Conservation (phyloP, 371 early-diverging fungal genomes). For the Mortierella sp. region DNA sequence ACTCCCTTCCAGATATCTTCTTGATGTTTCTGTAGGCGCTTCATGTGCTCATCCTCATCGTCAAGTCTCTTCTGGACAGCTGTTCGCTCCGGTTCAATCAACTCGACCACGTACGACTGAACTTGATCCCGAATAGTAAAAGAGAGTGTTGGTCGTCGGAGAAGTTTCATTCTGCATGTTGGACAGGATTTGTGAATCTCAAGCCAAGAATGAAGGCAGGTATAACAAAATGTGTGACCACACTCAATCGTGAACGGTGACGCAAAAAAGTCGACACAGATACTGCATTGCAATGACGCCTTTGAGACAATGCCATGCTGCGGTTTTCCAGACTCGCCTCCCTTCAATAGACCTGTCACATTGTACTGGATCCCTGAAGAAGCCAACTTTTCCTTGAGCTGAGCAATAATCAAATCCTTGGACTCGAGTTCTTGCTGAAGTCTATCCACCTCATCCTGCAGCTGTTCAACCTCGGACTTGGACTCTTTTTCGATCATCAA, state of each 20-base stretch:
- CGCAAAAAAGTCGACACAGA: slow-evolving; percentile 53
- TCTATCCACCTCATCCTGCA: slow-evolving; percentile 25
- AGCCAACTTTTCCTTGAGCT: slow-evolving; percentile 17
- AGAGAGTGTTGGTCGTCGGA: slow-evolving; percentile 46
- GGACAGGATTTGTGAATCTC: slow-evolving; percentile 50
- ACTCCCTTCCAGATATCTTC: slow-evolving; percentile 39
- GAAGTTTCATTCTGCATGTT: slow-evolving; percentile 49
- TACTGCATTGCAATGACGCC: slow-evolving; percentile 38
- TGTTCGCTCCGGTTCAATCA: slow-evolving; percentile 38
- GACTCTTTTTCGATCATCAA: slow-evolving; percentile 32
- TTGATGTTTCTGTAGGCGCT: slow-evolving; percentile 4
- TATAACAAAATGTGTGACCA: slow-evolving; percentile 54
- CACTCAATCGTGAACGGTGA: slow-evolving; percentile 52
- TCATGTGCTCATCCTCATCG: slow-evolving; percentile 29
- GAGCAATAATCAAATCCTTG: slow-evolving; percentile 45
- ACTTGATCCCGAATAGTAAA: slow-evolving; percentile 52
- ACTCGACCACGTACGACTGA: slow-evolving; percentile 22
- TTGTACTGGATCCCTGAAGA: slow-evolving; percentile 1
- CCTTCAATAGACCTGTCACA: background rate
- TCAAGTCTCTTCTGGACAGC: slow-evolving; percentile 18
- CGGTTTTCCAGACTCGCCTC: background rate
- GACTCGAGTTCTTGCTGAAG: slow-evolving; percentile 42
- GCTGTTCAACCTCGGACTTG: slow-evolving; percentile 30
- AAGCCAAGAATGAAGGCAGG: slow-evolving; percentile 48
- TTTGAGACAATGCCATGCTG: slow-evolving; percentile 7